Percentiles rank a stretch among this genome's conserved stretches.
Evolutionary conservation across 208 protist genomes (phyloP).

Genomic region (Kentomonas sorsogonicus): DNA sequence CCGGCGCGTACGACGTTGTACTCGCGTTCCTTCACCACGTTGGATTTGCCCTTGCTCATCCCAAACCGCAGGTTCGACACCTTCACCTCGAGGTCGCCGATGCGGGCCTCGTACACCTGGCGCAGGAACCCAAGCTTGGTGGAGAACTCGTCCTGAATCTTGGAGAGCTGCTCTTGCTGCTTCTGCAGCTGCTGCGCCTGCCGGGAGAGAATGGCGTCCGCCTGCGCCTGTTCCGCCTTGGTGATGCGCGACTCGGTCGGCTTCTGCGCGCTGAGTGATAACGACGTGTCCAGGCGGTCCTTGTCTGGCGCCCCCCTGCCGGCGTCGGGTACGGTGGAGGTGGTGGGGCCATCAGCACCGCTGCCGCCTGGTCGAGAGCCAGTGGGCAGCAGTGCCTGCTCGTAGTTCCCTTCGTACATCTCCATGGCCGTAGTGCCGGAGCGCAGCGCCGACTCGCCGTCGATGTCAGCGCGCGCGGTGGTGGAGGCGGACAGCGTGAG

Average conservation of each 20-base stretch:
- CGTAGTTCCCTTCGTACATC: conserved; percentile 33
- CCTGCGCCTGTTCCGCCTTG: conserved; percentile 25
- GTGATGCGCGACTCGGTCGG: conserved; percentile 7
- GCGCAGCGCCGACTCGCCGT: conserved; percentile 5
- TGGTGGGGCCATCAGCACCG: not conserved
- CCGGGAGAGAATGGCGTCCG: conserved; percentile 40
- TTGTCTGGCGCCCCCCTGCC: not conserved
- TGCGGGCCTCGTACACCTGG: conserved; percentile 89
- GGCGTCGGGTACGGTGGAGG: not conserved
- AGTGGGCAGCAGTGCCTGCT: conserved; percentile 55
- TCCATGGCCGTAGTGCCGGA: too few species aligned
- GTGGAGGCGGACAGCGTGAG: conserved; percentile 78
- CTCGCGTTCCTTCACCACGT: conserved; percentile 6
- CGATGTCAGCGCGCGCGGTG: conserved; percentile 48
- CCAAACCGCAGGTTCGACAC: conserved; percentile 40
- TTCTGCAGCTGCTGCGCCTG: conserved; percentile 51
- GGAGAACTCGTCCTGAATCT: conserved; percentile 79
- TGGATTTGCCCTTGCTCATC: conserved; percentile 2
- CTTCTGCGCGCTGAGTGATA: not conserved
- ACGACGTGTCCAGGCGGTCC: not conserved
- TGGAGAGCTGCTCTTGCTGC: conserved; percentile 69
- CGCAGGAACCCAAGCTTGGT: conserved; percentile 83
- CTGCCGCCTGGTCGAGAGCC: conserved; percentile 19
- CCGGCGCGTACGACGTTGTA: conserved; percentile 23
- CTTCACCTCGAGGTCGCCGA: conserved; percentile 81